Evolutionary conservation across 129 eudicot species (phyloP).

Genomic region (Escallonia herrerae): DNA sequence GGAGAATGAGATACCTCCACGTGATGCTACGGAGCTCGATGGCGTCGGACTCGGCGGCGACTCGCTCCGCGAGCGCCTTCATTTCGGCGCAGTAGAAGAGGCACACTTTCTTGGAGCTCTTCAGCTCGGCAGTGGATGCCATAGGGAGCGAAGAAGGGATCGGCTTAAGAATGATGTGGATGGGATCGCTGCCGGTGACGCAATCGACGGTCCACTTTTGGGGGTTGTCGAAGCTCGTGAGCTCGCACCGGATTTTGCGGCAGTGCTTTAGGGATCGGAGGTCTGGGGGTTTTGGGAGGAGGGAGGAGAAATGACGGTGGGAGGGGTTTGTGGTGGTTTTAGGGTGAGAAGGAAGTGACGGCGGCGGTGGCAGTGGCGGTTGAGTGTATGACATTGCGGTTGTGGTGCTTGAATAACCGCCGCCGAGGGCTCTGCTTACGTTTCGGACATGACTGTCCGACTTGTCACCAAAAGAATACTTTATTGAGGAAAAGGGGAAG

Average conservation of each 20-base stretch:
- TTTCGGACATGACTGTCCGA: neutral
- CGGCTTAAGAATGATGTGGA: constrained; percentile 79
- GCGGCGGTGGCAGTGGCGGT: constrained; percentile 32
- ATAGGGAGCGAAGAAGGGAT: constrained; percentile 30
- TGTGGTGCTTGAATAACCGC: constrained; percentile 9
- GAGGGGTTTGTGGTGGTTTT: constrained; percentile 17
- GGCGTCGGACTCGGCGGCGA: constrained; percentile 82
- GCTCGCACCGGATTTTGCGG: constrained; percentile 36
- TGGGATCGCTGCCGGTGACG: constrained; percentile 64
- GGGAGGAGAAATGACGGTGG: constrained; percentile 5
- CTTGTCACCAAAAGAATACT: too few relatives aligned
- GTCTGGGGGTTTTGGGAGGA: constrained; percentile 8
- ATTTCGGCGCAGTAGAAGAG: constrained; percentile 76
- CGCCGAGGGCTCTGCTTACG: constrained; percentile 6
- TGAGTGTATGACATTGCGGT: constrained; percentile 65
- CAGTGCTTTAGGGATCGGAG: neutral
- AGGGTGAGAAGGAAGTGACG: constrained; percentile 9
- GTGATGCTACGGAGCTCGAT: constrained; percentile 84
- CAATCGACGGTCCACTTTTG: constrained; percentile 85
- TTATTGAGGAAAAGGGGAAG: too few relatives aligned
- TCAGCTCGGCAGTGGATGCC: constrained; percentile 30
- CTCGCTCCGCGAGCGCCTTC: constrained; percentile 68
- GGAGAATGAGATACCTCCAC: constrained; percentile 52
- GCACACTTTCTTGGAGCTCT: constrained; percentile 60
- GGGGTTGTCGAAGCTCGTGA: constrained; percentile 33